These are phyloP conservation scores for Blepharisma japonicum DNA, from an alignment of 73 alveolate species.

Conservation along the genomic window DNA sequence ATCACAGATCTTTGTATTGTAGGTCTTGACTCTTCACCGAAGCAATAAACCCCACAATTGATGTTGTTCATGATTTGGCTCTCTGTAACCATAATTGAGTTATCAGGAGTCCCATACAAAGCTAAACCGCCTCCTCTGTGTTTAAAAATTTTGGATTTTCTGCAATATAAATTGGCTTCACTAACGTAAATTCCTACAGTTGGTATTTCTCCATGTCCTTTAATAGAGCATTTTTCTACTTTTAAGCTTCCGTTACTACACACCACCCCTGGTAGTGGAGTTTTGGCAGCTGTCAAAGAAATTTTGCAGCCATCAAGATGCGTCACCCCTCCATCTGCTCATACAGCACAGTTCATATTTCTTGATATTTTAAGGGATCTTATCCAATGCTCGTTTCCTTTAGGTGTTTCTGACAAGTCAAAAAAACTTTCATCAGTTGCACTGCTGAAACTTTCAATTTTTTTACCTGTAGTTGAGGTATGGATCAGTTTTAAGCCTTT, in stretches of 20 bases:
- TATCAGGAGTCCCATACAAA: slow-evolving; percentile 31
- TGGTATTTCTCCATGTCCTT: slow-evolving; percentile 27
- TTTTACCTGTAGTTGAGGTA: background rate
- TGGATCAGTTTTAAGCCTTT: slow-evolving; percentile 26
- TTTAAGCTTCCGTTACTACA: background rate
- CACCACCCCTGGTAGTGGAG: slow-evolving; percentile 24
- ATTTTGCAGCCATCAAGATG: slow-evolving; percentile 16
- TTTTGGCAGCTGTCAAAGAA: background rate
- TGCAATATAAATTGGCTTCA: background rate
- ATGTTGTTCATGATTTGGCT: slow-evolving; percentile 53
- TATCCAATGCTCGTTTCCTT: slow-evolving; percentile 19
- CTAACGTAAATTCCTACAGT: slow-evolving; percentile 23
- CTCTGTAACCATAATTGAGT: slow-evolving; percentile 46
- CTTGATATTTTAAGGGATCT: background rate
- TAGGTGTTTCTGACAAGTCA: background rate
- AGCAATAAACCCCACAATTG: slow-evolving; percentile 53
- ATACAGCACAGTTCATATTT: slow-evolving; percentile 23
- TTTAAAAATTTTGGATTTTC: slow-evolving; percentile 17
- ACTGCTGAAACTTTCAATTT: slow-evolving; percentile 18
- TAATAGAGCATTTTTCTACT: slow-evolving; percentile 10
- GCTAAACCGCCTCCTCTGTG: slow-evolving; percentile 36
- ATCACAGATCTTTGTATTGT: slow-evolving; percentile 45
- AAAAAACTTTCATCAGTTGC: background rate
- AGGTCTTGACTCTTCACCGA: slow-evolving; percentile 64
- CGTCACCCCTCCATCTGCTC: slow-evolving; percentile 16